phyloP scores from a whole-genome alignment of 2,329 filamentous ascomycete genomes.

The Colletotrichum cuscutae region DNA sequence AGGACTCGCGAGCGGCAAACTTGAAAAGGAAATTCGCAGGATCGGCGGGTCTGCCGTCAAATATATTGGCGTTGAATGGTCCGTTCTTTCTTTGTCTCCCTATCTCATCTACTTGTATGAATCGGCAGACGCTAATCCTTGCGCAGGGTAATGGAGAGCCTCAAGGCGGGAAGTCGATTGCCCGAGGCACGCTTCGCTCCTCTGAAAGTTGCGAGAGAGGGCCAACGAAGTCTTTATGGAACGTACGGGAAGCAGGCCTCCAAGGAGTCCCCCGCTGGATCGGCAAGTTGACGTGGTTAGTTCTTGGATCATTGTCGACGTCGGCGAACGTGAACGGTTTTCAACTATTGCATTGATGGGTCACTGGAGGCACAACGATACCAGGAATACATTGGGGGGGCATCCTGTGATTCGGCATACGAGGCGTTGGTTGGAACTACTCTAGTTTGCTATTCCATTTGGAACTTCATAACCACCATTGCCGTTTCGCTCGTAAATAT shows the following conservation, averaged over 20 bases:
- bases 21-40: constrained; percentile 81
- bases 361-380: constrained; percentile 2
- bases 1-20: constrained; percentile 79
- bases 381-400: constrained; percentile 2
- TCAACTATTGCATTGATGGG: not conserved
- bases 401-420: constrained; percentile 7
- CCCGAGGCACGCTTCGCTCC: constrained; percentile 78
- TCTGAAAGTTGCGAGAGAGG: constrained; percentile 68
- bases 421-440: constrained; percentile 2
- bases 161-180: constrained; percentile 79
- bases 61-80: constrained; percentile 87
- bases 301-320: not conserved
- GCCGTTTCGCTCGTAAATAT: not conserved
- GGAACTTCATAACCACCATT: not conserved
- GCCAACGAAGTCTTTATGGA: constrained; percentile 73
- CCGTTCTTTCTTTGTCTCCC: constrained; percentile 41
- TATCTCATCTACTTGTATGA: not conserved
- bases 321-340: not conserved
- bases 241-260: constrained; percentile 46
- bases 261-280: not conserved
- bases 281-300: not conserved
- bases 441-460: not conserved
- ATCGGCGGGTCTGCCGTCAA: constrained; percentile 77
- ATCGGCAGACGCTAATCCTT: not conserved
- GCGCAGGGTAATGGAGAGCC: constrained; percentile 81